phyloP scores from a whole-genome alignment of 768 basidiomycete genomes.

The Suillus fuscotomentosus region DNA sequence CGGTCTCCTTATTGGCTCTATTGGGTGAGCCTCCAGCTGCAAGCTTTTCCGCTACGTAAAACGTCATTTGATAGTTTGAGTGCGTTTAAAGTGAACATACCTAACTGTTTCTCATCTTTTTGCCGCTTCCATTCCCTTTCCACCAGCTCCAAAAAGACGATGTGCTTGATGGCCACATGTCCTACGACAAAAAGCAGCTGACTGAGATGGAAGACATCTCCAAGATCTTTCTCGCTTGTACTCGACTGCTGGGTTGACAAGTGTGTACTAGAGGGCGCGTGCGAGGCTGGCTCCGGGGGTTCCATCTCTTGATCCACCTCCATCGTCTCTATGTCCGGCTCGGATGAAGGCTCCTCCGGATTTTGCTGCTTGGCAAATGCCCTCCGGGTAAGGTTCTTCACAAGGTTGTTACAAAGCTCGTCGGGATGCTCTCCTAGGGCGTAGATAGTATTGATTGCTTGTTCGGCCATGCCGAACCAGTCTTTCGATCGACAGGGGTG shows the following conservation, averaged over 20 bases:
- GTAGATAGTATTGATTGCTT: slow-evolving; percentile 95
- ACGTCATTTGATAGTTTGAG: slow-evolving; percentile 1
- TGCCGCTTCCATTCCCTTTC: slow-evolving; percentile 96
- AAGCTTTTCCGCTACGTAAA: slow-evolving; percentile 56
- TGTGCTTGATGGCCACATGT: slow-evolving; percentile 96
- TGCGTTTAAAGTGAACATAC: slow-evolving; percentile 39
- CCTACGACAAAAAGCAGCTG: slow-evolving; percentile 96
- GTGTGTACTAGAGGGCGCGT: slow-evolving; percentile 13
- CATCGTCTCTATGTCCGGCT: slow-evolving; percentile 49
- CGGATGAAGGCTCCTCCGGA: slow-evolving; percentile 12
- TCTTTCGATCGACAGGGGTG: slow-evolving; percentile 81
- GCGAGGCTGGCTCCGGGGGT: slow-evolving; percentile 24
- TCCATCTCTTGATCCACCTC: slow-evolving; percentile 50
- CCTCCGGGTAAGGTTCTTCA: slow-evolving; percentile 75
- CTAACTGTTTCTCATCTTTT: slow-evolving; percentile 84
- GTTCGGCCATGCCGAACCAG: slow-evolving; percentile 97
- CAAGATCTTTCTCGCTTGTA: slow-evolving; percentile 47
- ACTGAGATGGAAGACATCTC: slow-evolving; percentile 84
- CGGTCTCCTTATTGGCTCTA: slow-evolving; percentile 54
- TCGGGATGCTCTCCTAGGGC: slow-evolving; percentile 94
- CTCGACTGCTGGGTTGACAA: slow-evolving; percentile 8
- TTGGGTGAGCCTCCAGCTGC: slow-evolving; percentile 38
- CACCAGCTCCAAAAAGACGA: slow-evolving; percentile 92
- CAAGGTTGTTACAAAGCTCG: slow-evolving; percentile 70
- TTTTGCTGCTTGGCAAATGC: slow-evolving; percentile 52